phyloP scores from a whole-genome alignment of 208 protist genomes.

The Histomonas meleagridis region DNA sequence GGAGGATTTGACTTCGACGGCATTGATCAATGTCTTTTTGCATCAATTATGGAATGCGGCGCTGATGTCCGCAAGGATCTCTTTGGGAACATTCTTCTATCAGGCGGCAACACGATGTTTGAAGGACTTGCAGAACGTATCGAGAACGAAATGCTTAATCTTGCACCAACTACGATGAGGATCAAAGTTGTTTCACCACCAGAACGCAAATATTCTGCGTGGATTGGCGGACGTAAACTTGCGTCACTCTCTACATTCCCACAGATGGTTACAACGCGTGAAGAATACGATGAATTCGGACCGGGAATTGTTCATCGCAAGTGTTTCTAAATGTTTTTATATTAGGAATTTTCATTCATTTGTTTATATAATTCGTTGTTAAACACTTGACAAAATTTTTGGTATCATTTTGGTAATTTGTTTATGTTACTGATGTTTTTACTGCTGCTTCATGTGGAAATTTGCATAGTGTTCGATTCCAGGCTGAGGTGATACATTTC shows the following conservation, averaged over 20 bases:
- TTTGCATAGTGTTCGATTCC: too few relatives aligned
- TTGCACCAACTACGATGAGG: conserved; percentile 44
- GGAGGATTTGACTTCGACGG: conserved; percentile 39
- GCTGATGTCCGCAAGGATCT: conserved; percentile 39
- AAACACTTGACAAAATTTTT: too few relatives aligned
- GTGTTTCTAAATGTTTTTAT: conserved; percentile 52
- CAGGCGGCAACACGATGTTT: conserved; percentile 41
- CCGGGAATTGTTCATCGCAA: conserved; percentile 53
- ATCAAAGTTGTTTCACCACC: conserved; percentile 40
- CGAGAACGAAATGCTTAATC: conserved; percentile 44
- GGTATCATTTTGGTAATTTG: too few relatives aligned
- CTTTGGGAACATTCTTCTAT: conserved; percentile 41
- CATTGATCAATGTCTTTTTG: conserved; percentile 37
- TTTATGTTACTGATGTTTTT: too few relatives aligned
- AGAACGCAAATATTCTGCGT: conserved; percentile 44
- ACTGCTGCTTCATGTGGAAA: too few relatives aligned
- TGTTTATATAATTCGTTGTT: too few relatives aligned
- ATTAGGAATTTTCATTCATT: too few relatives aligned
- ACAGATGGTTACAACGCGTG: conserved; percentile 53
- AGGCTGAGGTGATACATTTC: too few relatives aligned
- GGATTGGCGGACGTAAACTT: conserved; percentile 44
- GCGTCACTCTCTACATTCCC: conserved; percentile 47
- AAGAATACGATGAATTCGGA: conserved; percentile 54
- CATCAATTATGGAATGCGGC: conserved; percentile 45
- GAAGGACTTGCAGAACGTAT: conserved; percentile 43